phyloP scores from a whole-genome alignment of 1,139 yeast species.

The Yamadazyma siamensis region DNA sequence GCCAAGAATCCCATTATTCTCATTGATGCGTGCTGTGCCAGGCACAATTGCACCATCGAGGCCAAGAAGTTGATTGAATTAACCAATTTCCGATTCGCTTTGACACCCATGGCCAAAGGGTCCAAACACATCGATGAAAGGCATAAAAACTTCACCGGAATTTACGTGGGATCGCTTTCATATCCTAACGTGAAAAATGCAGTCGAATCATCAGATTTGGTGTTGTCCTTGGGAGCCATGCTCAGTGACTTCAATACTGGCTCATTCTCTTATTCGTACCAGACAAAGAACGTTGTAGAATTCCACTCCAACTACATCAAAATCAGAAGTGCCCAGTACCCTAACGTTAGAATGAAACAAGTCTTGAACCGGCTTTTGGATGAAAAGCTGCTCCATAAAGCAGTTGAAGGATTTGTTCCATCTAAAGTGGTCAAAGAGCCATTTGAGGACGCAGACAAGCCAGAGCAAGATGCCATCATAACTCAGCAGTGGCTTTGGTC shows the following conservation, averaged over 20 bases:
- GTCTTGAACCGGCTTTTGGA: slow-evolving; percentile 19
- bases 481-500: slow-evolving; percentile 39
- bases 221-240: slow-evolving; percentile 33
- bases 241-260: slow-evolving; percentile 42
- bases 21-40: slow-evolving; percentile 35
- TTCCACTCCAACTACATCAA: slow-evolving; percentile 40
- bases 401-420: slow-evolving; percentile 17
- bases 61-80: slow-evolving; percentile 27
- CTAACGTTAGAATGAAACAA: slow-evolving; percentile 36
- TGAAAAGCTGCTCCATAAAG: slow-evolving; percentile 13
- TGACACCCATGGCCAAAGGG: slow-evolving; percentile 36
- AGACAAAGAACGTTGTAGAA: slow-evolving; percentile 35
- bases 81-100: slow-evolving; percentile 28
- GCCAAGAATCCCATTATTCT: slow-evolving; percentile 32
- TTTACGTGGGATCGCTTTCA: slow-evolving; percentile 32
- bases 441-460: slow-evolving; percentile 10
- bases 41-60: slow-evolving; percentile 31
- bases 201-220: slow-evolving; percentile 30
- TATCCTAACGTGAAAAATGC: slow-evolving; percentile 27
- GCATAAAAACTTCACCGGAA: slow-evolving; percentile 27
- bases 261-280: slow-evolving; percentile 35
- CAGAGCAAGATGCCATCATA: slow-evolving; percentile 13
- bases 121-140: slow-evolving; percentile 25
- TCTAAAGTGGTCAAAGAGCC: slow-evolving; percentile 15
- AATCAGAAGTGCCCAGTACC: slow-evolving; percentile 31